Evolutionary conservation across 192 early-diverging fungal species (phyloP), one percentile per base, ranked within the genome.

Genomic region (Helicostylum pulchrum): DNA sequence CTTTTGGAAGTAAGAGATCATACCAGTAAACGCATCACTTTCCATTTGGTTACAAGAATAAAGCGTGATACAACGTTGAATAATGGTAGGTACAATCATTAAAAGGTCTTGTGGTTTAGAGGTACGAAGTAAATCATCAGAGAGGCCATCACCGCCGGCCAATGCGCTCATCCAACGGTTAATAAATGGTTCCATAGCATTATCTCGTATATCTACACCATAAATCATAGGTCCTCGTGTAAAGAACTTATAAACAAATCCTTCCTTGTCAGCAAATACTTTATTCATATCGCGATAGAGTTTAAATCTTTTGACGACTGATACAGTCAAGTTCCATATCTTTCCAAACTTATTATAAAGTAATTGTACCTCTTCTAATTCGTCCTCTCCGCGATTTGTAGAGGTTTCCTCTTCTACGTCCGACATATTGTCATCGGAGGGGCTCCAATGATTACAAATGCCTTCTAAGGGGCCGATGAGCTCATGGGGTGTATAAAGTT

Each of bases 201-300:
- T 20, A 17, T 60, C 71, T 0, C 31, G 48, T 12, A 44, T 39
- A 23, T 62, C 49, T 26, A 58, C 64, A 11, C 52, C 62, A 26
- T 63, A 66, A 4, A 73, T 23, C 6, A 57, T 15, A n/a, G 71
- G 65, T 12, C 36, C 56, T 20, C 61, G 32, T 7, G 44, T 19
- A 51, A 75, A 75, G 42, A 71, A 75, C 0, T 55, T 58, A 46
- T 72, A 68, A 15, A 60, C 68, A 21, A 71, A 67, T 26, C 63
- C 69, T 8, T 62, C 14, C 15, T 49, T 53, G 21, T 62, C 21
- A 4, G 39, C 19, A 52, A 73, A 68, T 45, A 70, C 53, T 23
- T n/a, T 17, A 51, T 58, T 36, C 11, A 64, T 62, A 39, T 50
- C 47, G 26, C 51, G 61, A 17, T 36, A 52, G 53, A 73, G 66